Base-by-base conservation (phyloP, 2,329 filamentous ascomycete genomes). In the Botrytis paeoniae region DNA sequence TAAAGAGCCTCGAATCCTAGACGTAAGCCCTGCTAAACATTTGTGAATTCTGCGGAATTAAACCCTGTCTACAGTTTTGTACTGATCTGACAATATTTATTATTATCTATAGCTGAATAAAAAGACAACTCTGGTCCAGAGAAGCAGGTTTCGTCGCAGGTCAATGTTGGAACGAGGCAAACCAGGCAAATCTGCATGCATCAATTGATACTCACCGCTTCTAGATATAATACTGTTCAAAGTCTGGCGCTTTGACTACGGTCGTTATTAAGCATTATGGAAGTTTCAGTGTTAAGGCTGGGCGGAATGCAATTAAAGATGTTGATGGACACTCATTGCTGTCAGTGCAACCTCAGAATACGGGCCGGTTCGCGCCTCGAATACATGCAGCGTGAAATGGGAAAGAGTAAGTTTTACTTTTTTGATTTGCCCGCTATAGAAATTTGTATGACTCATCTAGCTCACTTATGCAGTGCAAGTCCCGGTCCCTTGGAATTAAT, bases 11-110 rank as follows among this genome's bases (percentile, higher is more conserved):
- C 37, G 25, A 60, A 69, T 59, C 37, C 51, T 69, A 10, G 51
- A 39, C 37, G 39, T 69, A 35, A 69, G 51, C 66, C 51, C 65
- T 59, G 39, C 48, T 59, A 59, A 37, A 68, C 41, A 29, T 29
- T 35, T 54, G 39, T n/a, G 65, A 35, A 45, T 25, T 35, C 48
- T 43, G 66, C 54, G 59, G 10, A n/a, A 39, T n/a, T 29, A 32
- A 60, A 37, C 20, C 39, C 39, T 43, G 35, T 16, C n/a, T 43
- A 32, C 20, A 45, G 43, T 29, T 25, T 37, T 37, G 29, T 10
- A 45, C 37, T 54, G 22, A 22, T 45, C n/a, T 60, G n/a, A 22
- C 41, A 61, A 41, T 45, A n/a, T 69, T n/a, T 25, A 61, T n/a
- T 43, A 20, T 20, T 37, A 45, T 69, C 39, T 41, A 16, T 32